Conservation (phyloP, 2,329 filamentous ascomycete genomes). For the Aspergillus brasiliensis region DNA sequence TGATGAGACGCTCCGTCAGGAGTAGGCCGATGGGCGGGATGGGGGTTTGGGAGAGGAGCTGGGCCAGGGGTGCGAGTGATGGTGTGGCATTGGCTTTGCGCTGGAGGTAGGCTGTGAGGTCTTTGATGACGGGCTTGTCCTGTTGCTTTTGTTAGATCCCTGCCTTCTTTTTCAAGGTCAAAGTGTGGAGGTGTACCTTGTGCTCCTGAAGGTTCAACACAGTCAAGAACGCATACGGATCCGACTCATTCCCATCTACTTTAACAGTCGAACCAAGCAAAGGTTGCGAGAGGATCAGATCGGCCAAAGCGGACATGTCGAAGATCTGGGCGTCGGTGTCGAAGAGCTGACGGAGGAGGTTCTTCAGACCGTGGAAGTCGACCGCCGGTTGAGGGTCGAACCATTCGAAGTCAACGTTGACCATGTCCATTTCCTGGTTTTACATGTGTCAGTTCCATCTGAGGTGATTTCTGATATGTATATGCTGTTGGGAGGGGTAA, state of each 20-base stretch:
- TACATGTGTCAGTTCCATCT: constrained; percentile 2
- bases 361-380: constrained; percentile 94
- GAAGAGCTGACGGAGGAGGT: constrained; percentile 84
- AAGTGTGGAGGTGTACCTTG: constrained; percentile 44
- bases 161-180: no score
- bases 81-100: constrained; percentile 56
- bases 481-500: neutral
- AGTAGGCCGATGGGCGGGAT: constrained; percentile 75
- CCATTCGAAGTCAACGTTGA: constrained; percentile 98
- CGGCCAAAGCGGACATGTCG: constrained; percentile 81
- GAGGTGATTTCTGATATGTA: neutral
- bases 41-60: constrained; percentile 58
- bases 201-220: constrained; percentile 82
- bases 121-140: constrained; percentile 70
- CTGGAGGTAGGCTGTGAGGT: constrained; percentile 71
- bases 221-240: constrained; percentile 90
- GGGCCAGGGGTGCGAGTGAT: constrained; percentile 58
- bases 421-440: constrained; percentile 75
- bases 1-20: constrained; percentile 91
- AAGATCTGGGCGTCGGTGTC: constrained; percentile 84
- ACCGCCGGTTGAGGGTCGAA: constrained; percentile 89
- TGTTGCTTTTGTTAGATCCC: constrained; percentile 26
- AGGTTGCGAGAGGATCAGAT: constrained; percentile 83
- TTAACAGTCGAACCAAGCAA: constrained; percentile 93
- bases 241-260: constrained; percentile 89